phyloP scores from a whole-genome alignment of 2,329 filamentous ascomycete species.

The Epichloe amarillans region DNA sequence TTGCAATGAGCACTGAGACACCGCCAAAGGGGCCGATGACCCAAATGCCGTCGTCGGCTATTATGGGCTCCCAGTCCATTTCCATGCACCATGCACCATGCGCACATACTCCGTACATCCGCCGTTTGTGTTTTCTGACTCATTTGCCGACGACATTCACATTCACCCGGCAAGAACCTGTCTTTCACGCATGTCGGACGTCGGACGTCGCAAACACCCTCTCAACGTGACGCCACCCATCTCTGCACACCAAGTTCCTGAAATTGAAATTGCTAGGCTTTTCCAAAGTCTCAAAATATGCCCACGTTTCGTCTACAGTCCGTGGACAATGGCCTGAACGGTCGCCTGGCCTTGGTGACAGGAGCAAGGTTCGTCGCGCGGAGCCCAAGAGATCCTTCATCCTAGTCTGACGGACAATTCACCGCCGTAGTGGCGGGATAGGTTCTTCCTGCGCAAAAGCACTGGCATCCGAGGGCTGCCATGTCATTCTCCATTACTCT shows the following conservation, averaged over 20 bases:
- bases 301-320: not conserved
- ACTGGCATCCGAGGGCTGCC: conserved; percentile 5
- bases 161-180: no score
- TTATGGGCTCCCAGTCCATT: no score
- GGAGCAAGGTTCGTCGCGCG: conserved; percentile 4
- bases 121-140: no score
- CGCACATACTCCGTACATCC: no score
- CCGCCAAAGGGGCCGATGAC: no score
- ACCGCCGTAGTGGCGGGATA: conserved; percentile 3
- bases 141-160: no score
- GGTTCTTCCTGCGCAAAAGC: conserved; percentile 4
- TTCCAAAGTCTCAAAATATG: not conserved
- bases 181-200: no score
- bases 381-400: not conserved
- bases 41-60: no score
- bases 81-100: no score
- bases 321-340: conserved; percentile 1
- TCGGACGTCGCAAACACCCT: not conserved
- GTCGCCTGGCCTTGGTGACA: conserved; percentile 5
- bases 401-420: not conserved
- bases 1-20: not conserved
- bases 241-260: not conserved
- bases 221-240: not conserved
- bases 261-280: not conserved
- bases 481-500: conserved; percentile 5